Evolutionary conservation across 192 early-diverging fungal genomes (phyloP), one percentile per base, ranked within the genome.

Genomic region (Gamsiella multidivaricata): DNA sequence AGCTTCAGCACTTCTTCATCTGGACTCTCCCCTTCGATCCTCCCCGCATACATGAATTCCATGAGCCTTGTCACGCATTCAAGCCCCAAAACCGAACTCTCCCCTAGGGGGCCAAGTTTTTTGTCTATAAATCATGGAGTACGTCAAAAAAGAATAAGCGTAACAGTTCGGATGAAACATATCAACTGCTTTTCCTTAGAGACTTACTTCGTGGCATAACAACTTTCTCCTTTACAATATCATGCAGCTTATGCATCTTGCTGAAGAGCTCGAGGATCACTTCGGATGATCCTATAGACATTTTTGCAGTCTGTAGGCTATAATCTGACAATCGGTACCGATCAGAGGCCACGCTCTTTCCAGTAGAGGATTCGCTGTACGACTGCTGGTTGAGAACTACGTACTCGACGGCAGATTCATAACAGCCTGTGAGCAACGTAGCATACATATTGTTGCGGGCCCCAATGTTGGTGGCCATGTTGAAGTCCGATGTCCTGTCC

Each of bases 401-500:
- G n/a, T 84, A 79, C 29, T 81, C 81, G 1, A 86, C 41, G 4
- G 75, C 61, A 56, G 86, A 85, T 41, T 93, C 91, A 51, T 88
- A 82, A 25, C 83, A 82, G 17, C 90, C 90, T 31, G 86, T 58
- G 6, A 91, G 69, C 20, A 91, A 42, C 0, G 60, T 62, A 2
- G 85, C 82, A 8, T 80, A 84, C 57, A 81, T 84, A 51, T 84
- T 81, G 66, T 90, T 90, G 9, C 87, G 81, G 36, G 82, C 68
- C 0, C 91, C 91, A 2, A 65, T 81, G 49, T 81, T 81, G 25
- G 70, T 83, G 3, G 54, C 67, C 39, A 86, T 84, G 45, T 86
- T 83, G 42, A 87, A 92, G 49, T 91, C 88, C n/a, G 91, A 85
- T 0, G 85, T 70, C 18, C 85, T 84, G 20, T 92, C 87, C 5